These are phyloP conservation scores for Pisolithus tinctorius DNA, from an alignment of 768 basidiomycete species.

Conservation along the genomic window DNA sequence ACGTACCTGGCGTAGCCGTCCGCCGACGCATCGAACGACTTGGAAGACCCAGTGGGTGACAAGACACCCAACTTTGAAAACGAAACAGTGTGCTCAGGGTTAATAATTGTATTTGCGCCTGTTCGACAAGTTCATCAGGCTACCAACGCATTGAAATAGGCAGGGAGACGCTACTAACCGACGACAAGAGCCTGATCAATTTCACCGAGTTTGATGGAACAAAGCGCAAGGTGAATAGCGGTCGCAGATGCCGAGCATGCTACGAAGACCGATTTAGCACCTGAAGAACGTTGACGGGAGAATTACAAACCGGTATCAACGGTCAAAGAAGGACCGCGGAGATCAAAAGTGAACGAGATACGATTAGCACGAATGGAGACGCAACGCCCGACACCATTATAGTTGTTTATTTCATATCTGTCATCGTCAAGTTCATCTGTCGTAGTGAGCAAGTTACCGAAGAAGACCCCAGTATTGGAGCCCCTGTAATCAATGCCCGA, in stretches of 20 bases:
- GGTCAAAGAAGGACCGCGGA: constrained; percentile 43
- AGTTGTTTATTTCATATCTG: constrained; percentile 20
- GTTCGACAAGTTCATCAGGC: background rate
- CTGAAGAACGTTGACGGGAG: background rate
- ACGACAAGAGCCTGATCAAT: constrained; percentile 42
- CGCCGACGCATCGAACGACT: constrained; percentile 26
- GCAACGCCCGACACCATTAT: constrained; percentile 25
- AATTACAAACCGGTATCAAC: constrained; percentile 27
- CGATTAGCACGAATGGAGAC: constrained; percentile 26
- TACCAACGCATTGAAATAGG: background rate
- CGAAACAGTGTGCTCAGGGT: constrained; percentile 20
- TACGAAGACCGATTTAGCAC: background rate
- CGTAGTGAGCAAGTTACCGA: constrained; percentile 26
- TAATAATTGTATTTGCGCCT: constrained; percentile 25
- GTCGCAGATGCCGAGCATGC: constrained; percentile 41
- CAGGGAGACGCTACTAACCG: constrained; percentile 5
- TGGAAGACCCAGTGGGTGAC: constrained; percentile 27
- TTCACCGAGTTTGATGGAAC: constrained; percentile 37
- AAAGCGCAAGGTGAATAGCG: constrained; percentile 42
- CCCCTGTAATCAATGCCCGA: constrained; percentile 42
- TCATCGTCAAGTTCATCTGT: constrained; percentile 24
- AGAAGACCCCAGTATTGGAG: constrained; percentile 36
- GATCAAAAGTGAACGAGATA: constrained; percentile 29
- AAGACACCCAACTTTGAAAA: constrained; percentile 29
- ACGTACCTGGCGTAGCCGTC: constrained; percentile 25